Conservation (phyloP, 2,329 filamentous ascomycete species). For the Fusarium brevicatenulatum region DNA sequence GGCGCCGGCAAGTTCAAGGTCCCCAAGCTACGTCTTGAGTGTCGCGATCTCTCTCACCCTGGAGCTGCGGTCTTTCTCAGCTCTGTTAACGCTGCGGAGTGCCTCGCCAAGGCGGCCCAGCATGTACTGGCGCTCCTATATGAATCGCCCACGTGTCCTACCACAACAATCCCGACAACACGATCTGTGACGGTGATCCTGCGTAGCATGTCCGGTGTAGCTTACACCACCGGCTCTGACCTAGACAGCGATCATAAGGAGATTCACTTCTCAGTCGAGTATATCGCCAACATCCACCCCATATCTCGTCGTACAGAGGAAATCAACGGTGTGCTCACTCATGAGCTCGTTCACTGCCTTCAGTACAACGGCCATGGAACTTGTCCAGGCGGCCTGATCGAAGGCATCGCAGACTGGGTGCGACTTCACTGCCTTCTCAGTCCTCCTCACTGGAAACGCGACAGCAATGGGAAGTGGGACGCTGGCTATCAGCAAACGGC, state of each 20-base stretch:
- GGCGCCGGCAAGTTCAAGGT: constrained; percentile 50
- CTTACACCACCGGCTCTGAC: constrained; percentile 85
- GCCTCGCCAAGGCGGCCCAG: constrained; percentile 70
- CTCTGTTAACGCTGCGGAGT: constrained; percentile 69
- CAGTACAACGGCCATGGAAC: constrained; percentile 75
- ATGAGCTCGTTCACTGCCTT: constrained; percentile 96
- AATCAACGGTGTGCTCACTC: constrained; percentile 84
- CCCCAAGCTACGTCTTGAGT: constrained; percentile 68
- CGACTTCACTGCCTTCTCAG: constrained; percentile 76
- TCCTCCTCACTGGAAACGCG: constrained; percentile 84
- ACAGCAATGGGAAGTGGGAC: constrained; percentile 76
- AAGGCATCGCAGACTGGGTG: constrained; percentile 95
- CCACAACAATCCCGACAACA: constrained; percentile 67
- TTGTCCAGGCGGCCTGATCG: constrained; percentile 81
- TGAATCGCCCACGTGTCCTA: constrained; percentile 52
- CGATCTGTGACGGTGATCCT: constrained; percentile 88
- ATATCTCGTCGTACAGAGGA: constrained; percentile 63
- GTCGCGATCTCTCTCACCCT: constrained; percentile 67
- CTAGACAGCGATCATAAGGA: constrained; percentile 90
- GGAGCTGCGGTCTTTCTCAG: constrained; percentile 75
- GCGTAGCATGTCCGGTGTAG: constrained; percentile 82
- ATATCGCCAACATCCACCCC: constrained; percentile 66
- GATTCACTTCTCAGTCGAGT: constrained; percentile 85
- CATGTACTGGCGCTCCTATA: constrained; percentile 81
- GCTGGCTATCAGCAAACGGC: constrained; percentile 90